A percentile compares a stretch with the other conserved stretches of the same genome.
These are phyloP conservation scores for Cercospora berteroae DNA, from an alignment of 2,329 filamentous ascomycete species.

Conservation along the genomic window DNA sequence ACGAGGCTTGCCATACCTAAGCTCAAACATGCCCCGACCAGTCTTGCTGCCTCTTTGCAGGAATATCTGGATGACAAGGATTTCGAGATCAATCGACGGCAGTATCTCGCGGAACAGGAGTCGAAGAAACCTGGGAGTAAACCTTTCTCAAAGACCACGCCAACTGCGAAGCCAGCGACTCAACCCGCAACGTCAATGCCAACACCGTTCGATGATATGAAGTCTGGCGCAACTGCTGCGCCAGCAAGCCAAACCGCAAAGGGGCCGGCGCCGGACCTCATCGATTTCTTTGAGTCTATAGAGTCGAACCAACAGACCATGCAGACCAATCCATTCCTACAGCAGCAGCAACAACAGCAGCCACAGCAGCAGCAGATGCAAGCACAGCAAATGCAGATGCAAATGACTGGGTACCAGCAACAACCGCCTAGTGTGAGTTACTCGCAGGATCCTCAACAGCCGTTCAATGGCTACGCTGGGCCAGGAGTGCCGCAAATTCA, in stretches of 20 bases:
- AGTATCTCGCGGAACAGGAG: conserved; percentile 86
- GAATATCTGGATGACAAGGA: conserved; percentile 94
- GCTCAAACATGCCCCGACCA: conserved; percentile 93
- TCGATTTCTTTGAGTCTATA: conserved; percentile 93
- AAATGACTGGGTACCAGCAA: conserved; percentile 48
- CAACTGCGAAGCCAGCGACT: conserved; percentile 41
- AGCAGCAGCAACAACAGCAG: conserved; percentile 29
- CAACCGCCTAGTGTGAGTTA: conserved; percentile 24
- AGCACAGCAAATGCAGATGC: conserved; percentile 24
- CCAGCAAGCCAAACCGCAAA: conserved; percentile 44
- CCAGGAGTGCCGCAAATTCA: conserved; percentile 36
- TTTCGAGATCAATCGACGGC: conserved; percentile 87
- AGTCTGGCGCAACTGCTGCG: conserved; percentile 25
- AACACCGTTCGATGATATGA: conserved; percentile 27
- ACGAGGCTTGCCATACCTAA: conserved; percentile 94
- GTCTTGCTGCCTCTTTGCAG: conserved; percentile 81
- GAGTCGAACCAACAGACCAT: conserved; percentile 77
- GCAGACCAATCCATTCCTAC: conserved; percentile 36
- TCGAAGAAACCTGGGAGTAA: conserved; percentile 56
- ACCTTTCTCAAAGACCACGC: conserved; percentile 37
- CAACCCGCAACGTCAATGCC: conserved; percentile 38
- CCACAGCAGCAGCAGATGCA: conserved; percentile 27
- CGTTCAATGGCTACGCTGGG: conserved; percentile 30
- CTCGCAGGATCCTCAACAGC: conserved; percentile 18
- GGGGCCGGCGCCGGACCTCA: conserved; percentile 72